phyloP scores from a whole-genome alignment of 805 yeast species.

The Scheffersomyces ergatensis region DNA sequence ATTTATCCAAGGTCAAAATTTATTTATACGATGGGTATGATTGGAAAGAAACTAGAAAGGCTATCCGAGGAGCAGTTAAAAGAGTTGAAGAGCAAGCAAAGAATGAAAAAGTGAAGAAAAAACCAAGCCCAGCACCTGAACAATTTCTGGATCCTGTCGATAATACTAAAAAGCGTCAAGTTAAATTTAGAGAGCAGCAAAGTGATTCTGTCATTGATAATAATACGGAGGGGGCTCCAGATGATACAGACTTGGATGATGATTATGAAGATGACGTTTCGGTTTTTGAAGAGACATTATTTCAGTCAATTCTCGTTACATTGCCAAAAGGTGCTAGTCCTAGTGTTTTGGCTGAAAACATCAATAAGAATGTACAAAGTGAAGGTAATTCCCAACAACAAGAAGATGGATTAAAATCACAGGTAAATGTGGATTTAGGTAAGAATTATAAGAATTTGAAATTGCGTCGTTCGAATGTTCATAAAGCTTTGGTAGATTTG shows the following conservation, averaged over 20 bases:
- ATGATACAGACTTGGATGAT: slow-evolving; percentile 8
- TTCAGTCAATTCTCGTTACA: slow-evolving; percentile 77
- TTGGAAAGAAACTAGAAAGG: slow-evolving; percentile 74
- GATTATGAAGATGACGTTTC: slow-evolving; percentile 9
- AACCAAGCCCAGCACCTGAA: slow-evolving; percentile 1
- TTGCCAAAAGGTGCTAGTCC: slow-evolving; percentile 49
- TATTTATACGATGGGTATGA: slow-evolving; percentile 87
- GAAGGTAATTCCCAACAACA: slow-evolving; percentile 13
- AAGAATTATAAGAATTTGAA: slow-evolving; percentile 44
- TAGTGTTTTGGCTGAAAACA: slow-evolving; percentile 44
- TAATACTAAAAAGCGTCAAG: neutral
- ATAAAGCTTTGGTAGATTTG: slow-evolving; percentile 58
- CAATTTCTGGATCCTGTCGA: neutral
- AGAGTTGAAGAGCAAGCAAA: slow-evolving; percentile 53
- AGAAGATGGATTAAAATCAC: slow-evolving; percentile 8
- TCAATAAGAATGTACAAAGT: slow-evolving; percentile 45
- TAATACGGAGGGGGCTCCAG: slow-evolving; percentile 10
- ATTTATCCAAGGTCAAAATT: slow-evolving; percentile 38
- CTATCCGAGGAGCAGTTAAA: slow-evolving; percentile 64
- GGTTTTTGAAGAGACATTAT: slow-evolving; percentile 60
- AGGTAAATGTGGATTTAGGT: slow-evolving; percentile 26
- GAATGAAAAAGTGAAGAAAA: slow-evolving; percentile 17
- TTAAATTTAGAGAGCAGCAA: slow-evolving; percentile 5
- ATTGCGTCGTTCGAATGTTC: slow-evolving; percentile 61
- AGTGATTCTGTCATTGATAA: neutral